Conservation (phyloP, 169 alveolate genomes). For the Sarcocystis neurona region DNA sequence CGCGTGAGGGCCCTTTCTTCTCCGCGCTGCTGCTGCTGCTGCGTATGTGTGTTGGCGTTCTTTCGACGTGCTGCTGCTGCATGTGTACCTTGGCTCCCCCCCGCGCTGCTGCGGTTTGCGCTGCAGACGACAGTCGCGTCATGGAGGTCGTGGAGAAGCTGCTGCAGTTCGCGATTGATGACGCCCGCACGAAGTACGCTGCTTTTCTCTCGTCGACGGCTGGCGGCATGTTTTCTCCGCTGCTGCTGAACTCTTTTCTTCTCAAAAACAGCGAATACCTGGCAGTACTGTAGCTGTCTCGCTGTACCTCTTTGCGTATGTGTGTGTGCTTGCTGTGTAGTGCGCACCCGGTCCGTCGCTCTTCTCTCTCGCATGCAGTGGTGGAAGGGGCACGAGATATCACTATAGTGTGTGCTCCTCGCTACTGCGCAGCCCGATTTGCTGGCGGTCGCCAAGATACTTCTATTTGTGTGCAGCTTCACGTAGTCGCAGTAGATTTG, state of each 20-base stretch:
- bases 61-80: too few species aligned
- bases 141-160: conserved; percentile 5
- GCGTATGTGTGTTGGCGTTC: too few species aligned
- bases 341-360: background rate
- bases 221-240: background rate
- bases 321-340: background rate
- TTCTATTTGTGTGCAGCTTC: too few species aligned
- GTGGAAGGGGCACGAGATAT: background rate
- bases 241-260: too few species aligned
- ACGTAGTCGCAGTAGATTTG: too few species aligned
- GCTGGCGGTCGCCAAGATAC: too few species aligned
- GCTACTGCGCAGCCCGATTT: too few species aligned
- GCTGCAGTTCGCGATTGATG: background rate
- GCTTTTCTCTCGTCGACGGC: background rate
- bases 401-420: background rate
- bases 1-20: too few species aligned
- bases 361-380: background rate
- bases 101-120: too few species aligned
- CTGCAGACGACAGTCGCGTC: conserved; percentile 27
- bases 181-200: background rate
- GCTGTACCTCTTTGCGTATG: background rate
- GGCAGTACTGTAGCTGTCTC: background rate
- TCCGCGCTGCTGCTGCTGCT: too few species aligned
- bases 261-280: too few species aligned
- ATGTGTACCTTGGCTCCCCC: too few species aligned